Conservation (phyloP, 1,139 yeast genomes). For the Pichia sp. region DNA sequence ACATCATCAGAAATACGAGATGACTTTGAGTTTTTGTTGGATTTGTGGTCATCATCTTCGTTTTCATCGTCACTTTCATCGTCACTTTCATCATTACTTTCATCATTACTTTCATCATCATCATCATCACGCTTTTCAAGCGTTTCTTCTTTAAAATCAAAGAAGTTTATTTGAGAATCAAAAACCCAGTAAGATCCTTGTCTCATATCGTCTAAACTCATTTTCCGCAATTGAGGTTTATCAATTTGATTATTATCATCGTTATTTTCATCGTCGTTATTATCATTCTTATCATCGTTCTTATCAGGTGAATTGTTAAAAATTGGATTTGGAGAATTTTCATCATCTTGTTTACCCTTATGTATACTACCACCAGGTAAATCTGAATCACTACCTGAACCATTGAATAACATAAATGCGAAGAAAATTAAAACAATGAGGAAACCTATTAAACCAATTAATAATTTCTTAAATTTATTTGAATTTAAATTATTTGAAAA, state of each 20-base stretch:
- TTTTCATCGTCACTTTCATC: background rate
- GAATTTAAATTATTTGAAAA: background rate
- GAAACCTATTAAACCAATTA: slow-evolving; percentile 7
- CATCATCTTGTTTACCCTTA: background rate
- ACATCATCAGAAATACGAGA: slow-evolving; percentile 16
- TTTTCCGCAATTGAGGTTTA: slow-evolving; percentile 2
- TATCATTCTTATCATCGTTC: background rate
- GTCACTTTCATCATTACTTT: background rate
- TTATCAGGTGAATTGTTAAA: background rate
- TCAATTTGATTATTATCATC: background rate
- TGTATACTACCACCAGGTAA: slow-evolving; percentile 13
- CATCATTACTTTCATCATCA: slow-evolving; percentile 3
- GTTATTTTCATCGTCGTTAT: background rate
- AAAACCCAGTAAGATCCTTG: slow-evolving; percentile 11
- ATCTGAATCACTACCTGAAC: slow-evolving; percentile 9
- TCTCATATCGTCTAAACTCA: slow-evolving; percentile 14
- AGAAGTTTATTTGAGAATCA: slow-evolving; percentile 10
- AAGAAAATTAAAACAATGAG: slow-evolving; percentile 5
- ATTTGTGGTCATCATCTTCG: background rate
- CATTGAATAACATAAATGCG: slow-evolving; percentile 10
- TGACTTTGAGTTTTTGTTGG: background rate
- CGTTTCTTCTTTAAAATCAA: slow-evolving; percentile 9
- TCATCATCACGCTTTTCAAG: background rate
- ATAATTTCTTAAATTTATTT: slow-evolving; percentile 6
- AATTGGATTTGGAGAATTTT: background rate